These are phyloP conservation scores for Trichomonascaceae sp. DNA, from an alignment of 1,139 yeast genomes.

Conservation along the genomic window DNA sequence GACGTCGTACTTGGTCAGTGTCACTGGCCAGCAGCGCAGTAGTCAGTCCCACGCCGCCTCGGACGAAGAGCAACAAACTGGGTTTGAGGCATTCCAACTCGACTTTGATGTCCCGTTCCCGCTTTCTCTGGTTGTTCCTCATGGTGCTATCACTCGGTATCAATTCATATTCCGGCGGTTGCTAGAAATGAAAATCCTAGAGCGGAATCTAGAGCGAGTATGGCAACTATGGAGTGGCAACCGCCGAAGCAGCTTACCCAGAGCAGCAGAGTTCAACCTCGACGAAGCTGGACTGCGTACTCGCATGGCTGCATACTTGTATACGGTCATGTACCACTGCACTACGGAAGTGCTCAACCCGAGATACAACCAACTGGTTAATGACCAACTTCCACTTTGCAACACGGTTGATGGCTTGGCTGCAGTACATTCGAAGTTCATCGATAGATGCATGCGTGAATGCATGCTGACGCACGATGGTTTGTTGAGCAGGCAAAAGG, in stretches of 20 bases:
- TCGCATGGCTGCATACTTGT: slow-evolving; percentile 49
- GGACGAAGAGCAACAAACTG: slow-evolving; percentile 15
- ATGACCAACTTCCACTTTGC: slow-evolving; percentile 17
- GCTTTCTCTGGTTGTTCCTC: slow-evolving; percentile 56
- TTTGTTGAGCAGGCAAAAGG: slow-evolving; percentile 35
- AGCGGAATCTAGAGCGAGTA: slow-evolving; percentile 44
- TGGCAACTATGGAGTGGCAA: slow-evolving; percentile 65
- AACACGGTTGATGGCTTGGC: slow-evolving; percentile 41
- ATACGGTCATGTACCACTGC: slow-evolving; percentile 43
- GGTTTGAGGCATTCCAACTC: slow-evolving; percentile 35
- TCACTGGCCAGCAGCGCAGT: no score
- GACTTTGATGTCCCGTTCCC: slow-evolving; percentile 77
- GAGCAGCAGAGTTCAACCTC: no score
- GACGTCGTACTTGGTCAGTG: slow-evolving; percentile 48
- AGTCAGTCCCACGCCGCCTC: slow-evolving; percentile 54
- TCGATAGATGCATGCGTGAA: slow-evolving; percentile 55
- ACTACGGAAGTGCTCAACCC: slow-evolving; percentile 49
- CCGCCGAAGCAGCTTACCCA: slow-evolving; percentile 21
- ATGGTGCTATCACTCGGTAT: slow-evolving; percentile 62
- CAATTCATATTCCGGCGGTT: slow-evolving; percentile 70
- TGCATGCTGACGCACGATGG: slow-evolving; percentile 53
- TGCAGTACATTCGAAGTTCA: slow-evolving; percentile 39
- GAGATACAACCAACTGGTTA: slow-evolving; percentile 36
- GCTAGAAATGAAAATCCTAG: slow-evolving; percentile 47
- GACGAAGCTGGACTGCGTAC: slow-evolving; percentile 32